Percentiles rank a stretch among this genome's conserved stretches.
These are phyloP conservation scores for Jasminum sambac DNA, from an alignment of 257 asterid genomes.

Conservation along the genomic window DNA sequence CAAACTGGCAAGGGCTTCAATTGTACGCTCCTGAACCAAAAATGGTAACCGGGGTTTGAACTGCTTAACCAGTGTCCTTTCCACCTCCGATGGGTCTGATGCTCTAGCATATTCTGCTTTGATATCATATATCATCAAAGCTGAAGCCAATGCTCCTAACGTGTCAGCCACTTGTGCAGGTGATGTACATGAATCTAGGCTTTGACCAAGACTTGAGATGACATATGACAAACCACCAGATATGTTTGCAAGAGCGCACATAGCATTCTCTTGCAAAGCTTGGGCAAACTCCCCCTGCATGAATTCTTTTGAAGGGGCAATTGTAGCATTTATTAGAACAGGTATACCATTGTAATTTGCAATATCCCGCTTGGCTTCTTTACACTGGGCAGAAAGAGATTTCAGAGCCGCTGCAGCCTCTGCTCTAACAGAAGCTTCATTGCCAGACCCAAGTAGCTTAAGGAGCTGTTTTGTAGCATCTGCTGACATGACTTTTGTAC, in stretches of 20 bases:
- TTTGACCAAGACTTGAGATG: constrained; percentile 95
- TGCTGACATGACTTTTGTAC: constrained; percentile 72
- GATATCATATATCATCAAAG: constrained; percentile 91
- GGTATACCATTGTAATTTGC: constrained; percentile 90
- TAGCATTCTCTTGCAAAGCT: constrained; percentile 98
- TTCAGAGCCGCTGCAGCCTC: constrained; percentile 97
- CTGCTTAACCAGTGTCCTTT: constrained; percentile 74
- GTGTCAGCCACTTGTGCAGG: constrained; percentile 98
- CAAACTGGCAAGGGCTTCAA: constrained; percentile 98
- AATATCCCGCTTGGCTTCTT: constrained; percentile 83
- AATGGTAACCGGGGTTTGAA: constrained; percentile 66
- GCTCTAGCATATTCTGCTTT: constrained; percentile 80
- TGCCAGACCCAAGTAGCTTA: constrained; percentile 81
- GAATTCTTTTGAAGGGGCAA: constrained; percentile 98
- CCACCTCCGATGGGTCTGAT: constrained; percentile 89
- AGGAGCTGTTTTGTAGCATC: constrained; percentile 84
- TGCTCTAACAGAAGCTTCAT: constrained; percentile 92
- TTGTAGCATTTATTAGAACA: constrained; percentile 89
- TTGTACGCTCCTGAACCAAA: constrained; percentile 91
- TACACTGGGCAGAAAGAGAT: constrained; percentile 93
- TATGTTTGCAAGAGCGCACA: constrained; percentile 99
- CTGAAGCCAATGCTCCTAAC: constrained; percentile 97
- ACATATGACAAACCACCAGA: constrained; percentile 96
- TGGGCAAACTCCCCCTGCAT: constrained; percentile 99
- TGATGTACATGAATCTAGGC: constrained; percentile 92